Percentiles rank a stretch among this genome's conserved stretches.
Conservation (phyloP, 2,329 filamentous ascomycete genomes). For the Penicillium oxalicum region DNA sequence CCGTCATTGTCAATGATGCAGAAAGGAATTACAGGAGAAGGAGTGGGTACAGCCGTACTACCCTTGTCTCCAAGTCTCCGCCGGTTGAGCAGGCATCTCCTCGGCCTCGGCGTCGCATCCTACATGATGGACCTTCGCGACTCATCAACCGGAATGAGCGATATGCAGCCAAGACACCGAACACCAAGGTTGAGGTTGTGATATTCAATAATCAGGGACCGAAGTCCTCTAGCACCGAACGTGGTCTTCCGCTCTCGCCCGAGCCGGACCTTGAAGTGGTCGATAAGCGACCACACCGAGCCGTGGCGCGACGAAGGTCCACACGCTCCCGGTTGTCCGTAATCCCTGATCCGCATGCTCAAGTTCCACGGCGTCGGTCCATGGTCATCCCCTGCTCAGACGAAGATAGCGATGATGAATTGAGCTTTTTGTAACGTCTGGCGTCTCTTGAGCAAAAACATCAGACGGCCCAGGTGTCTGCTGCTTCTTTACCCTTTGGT, state of each 20-base stretch:
- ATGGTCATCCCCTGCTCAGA: slow-evolving; percentile 23
- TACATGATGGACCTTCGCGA: slow-evolving; percentile 16
- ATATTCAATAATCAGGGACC: slow-evolving; percentile 23
- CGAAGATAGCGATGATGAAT: slow-evolving; percentile 35
- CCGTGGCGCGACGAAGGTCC: slow-evolving; percentile 13
- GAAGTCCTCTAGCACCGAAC: background rate
- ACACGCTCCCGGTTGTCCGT: slow-evolving; percentile 8
- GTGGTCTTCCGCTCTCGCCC: background rate
- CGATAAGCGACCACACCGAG: slow-evolving; percentile 13
- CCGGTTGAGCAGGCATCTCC: slow-evolving; percentile 5
- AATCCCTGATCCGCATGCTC: background rate
- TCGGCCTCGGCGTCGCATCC: slow-evolving; percentile 9
- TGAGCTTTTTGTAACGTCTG: slow-evolving; percentile 29
- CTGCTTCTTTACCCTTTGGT: too few species aligned
- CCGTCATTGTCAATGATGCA: slow-evolving; percentile 10
- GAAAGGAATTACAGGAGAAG: background rate
- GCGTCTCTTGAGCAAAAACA: background rate
- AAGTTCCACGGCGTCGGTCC: slow-evolving; percentile 8
- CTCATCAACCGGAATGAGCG: slow-evolving; percentile 4
- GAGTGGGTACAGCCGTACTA: background rate
- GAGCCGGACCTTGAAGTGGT: slow-evolving; percentile 8
- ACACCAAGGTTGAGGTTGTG: slow-evolving; percentile 26
- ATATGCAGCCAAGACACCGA: background rate
- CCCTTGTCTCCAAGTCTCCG: slow-evolving; percentile 3
- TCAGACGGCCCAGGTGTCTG: background rate